phyloP scores from a whole-genome alignment of 345 rosid species.

The Corchorus capsularis region DNA sequence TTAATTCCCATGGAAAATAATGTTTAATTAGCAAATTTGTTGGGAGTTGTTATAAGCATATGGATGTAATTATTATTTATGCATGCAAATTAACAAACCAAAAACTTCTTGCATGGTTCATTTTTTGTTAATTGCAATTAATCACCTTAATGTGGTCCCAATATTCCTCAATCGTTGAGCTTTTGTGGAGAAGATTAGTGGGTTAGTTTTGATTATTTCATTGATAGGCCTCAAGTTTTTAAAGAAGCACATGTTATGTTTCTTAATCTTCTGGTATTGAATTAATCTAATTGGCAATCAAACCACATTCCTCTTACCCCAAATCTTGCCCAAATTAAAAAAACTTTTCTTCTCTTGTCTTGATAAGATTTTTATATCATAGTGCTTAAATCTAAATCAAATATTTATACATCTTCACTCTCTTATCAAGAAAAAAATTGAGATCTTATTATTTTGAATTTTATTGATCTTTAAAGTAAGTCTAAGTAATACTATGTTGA shows the following conservation, averaged over 20 bases:
- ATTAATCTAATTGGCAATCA: not conserved
- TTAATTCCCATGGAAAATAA: not conserved
- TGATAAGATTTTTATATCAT: too few species aligned
- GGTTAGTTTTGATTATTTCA: not conserved
- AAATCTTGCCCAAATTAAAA: not conserved
- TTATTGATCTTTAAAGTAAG: not conserved
- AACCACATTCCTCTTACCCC: not conserved
- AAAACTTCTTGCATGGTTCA: not conserved
- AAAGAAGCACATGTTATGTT: slow-evolving; percentile 1
- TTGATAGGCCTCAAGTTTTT: not conserved
- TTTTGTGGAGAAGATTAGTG: not conserved
- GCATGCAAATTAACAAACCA: not conserved
- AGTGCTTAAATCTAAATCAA: not conserved
- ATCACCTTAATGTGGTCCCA: not conserved
- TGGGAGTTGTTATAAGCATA: not conserved
- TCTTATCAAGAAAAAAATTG: not conserved
- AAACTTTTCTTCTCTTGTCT: not conserved
- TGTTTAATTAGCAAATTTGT: not conserved
- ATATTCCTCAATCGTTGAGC: not conserved
- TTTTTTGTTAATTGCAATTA: not conserved
- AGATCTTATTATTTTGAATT: not conserved
- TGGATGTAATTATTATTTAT: not conserved
- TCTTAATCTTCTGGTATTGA: not conserved
- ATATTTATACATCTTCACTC: not conserved
- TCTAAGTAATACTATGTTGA: not conserved